phyloP scores from a whole-genome alignment of 495 filamentous ascomycete genomes.

The Hypoxylon lienhwacheense region DNA sequence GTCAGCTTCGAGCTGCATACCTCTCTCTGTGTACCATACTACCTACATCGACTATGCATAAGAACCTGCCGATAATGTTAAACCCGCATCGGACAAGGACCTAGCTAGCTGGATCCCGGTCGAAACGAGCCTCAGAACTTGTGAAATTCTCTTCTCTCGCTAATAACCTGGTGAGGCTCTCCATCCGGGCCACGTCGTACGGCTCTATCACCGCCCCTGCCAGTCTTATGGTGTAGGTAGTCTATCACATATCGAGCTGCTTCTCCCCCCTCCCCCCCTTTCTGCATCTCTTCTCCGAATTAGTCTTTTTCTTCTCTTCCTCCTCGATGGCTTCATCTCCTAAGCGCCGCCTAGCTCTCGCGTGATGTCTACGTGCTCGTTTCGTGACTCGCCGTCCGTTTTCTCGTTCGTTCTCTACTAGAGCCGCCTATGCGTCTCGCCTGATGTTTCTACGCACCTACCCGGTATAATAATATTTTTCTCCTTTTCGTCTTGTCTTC shows the following conservation, averaged over 20 bases:
- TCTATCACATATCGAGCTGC: slow-evolving; percentile 16
- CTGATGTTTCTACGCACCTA: slow-evolving; percentile 16
- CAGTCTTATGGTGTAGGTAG: no score
- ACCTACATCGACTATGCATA: slow-evolving; percentile 25
- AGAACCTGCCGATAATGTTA: slow-evolving; percentile 8
- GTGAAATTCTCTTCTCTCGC: slow-evolving; percentile 17
- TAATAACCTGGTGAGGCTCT: slow-evolving; percentile 9
- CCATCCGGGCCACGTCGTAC: slow-evolving; percentile 26
- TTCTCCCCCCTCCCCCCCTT: slow-evolving; percentile 1
- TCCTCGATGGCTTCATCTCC: slow-evolving; percentile 30
- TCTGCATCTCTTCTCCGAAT: slow-evolving; percentile 3
- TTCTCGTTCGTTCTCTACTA: slow-evolving; percentile 19
- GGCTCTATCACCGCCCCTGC: slow-evolving; percentile 12
- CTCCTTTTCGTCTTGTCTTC: no score
- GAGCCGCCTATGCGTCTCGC: slow-evolving; percentile 24
- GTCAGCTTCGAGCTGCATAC: no score
- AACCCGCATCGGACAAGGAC: slow-evolving; percentile 1
- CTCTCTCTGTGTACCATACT: no score
- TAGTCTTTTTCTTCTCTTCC: slow-evolving; percentile 13
- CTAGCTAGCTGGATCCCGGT: slow-evolving; percentile 17
- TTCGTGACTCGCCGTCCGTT: slow-evolving; percentile 30
- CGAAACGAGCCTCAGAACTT: slow-evolving; percentile 38
- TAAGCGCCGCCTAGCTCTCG: slow-evolving; percentile 27
- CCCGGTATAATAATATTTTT: slow-evolving; percentile 48
- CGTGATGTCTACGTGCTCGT: slow-evolving; percentile 34